Conservation (phyloP, 805 yeast species). For the Ogataea methylovora region DNA sequence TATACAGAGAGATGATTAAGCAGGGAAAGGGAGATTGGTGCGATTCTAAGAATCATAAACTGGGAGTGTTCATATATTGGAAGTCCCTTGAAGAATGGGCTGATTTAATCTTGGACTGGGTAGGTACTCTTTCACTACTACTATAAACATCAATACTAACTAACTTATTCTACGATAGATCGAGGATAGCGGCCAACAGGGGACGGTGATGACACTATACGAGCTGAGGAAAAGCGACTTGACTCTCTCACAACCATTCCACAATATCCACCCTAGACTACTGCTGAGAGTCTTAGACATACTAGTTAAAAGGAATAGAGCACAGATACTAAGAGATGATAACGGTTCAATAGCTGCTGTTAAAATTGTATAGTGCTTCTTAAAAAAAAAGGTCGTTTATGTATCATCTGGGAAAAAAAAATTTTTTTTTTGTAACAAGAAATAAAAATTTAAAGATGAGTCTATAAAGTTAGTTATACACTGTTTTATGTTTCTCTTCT, state of each 20-base stretch:
- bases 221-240: slow-evolving; percentile 68
- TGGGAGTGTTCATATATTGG: slow-evolving; percentile 59
- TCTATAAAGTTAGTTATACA: no score
- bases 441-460: no score
- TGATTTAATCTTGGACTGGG: slow-evolving; percentile 53
- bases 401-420: no score
- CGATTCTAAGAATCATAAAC: slow-evolving; percentile 34
- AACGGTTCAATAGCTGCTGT: slow-evolving; percentile 58
- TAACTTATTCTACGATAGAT: slow-evolving; percentile 18
- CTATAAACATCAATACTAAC: slow-evolving; percentile 20
- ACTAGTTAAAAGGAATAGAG: slow-evolving; percentile 62
- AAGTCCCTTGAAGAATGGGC: slow-evolving; percentile 65
- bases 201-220: slow-evolving; percentile 71
- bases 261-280: slow-evolving; percentile 50
- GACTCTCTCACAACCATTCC: slow-evolving; percentile 48
- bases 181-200: slow-evolving; percentile 72
- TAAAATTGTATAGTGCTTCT: slow-evolving; percentile 31
- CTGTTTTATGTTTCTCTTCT: no score
- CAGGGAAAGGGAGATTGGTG: slow-evolving; percentile 52
- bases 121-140: slow-evolving; percentile 5
- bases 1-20: slow-evolving; percentile 50
- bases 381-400: no score
- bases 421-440: no score
- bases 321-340: slow-evolving; percentile 63
- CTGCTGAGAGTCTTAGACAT: slow-evolving; percentile 47